Evolutionary conservation across 1,284 basidiomycete genomes (phyloP).

Genomic region (Papiliotrema laurentii): DNA sequence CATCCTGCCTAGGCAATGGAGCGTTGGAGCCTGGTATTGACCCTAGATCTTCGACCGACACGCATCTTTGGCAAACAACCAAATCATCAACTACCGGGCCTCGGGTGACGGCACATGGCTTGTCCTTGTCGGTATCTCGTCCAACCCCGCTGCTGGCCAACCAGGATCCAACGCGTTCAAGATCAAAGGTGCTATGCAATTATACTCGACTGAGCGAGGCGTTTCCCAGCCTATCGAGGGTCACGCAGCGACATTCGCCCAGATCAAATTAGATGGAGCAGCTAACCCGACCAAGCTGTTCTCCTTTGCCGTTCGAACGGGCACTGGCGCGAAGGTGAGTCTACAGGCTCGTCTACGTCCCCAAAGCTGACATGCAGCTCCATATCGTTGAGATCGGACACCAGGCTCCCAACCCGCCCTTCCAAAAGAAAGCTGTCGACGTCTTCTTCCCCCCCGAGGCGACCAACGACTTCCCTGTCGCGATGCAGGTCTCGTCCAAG

Average conservation of each 20-base stretch:
- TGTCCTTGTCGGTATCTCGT: conserved; percentile 91
- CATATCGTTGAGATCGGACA: conserved; percentile 99
- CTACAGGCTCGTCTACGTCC: background rate
- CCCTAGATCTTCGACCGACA: conserved; percentile 97
- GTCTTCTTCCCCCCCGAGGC: conserved; percentile 99
- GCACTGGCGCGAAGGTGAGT: conserved; percentile 88
- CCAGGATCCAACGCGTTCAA: conserved; percentile 88
- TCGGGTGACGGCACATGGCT: conserved; percentile 96
- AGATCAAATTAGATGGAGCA: conserved; percentile 83
- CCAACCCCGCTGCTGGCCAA: conserved; percentile 67
- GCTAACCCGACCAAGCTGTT: conserved; percentile 85
- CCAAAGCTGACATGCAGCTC: conserved; percentile 56
- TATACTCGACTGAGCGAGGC: conserved; percentile 73
- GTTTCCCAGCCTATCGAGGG: conserved; percentile 99
- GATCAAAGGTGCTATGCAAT: conserved; percentile 93
- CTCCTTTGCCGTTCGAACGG: conserved; percentile 91
- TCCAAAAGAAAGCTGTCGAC: conserved; percentile 96
- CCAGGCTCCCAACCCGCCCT: conserved; percentile 87
- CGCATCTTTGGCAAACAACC: conserved; percentile 84
- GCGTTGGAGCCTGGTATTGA: conserved; percentile 52
- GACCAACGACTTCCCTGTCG: conserved; percentile 98
- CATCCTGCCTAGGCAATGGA: background rate
- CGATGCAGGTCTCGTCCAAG: conserved; percentile 97
- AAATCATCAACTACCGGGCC: conserved; percentile 98
- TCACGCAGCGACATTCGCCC: conserved; percentile 94